Base-by-base conservation (phyloP, 1,139 yeast species). In the Lodderomyces orthopsilosis region DNA sequence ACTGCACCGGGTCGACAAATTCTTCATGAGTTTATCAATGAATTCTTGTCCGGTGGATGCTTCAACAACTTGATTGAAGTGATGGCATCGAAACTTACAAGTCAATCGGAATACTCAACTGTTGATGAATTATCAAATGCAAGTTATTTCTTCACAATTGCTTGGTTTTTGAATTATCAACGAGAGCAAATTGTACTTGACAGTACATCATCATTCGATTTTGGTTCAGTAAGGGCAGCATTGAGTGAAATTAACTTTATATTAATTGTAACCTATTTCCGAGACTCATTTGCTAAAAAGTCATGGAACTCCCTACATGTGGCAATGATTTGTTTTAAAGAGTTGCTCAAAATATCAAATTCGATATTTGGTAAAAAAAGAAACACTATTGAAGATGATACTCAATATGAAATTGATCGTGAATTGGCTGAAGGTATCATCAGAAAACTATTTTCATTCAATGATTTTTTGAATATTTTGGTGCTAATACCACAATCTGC, bases 221-320 rank as follows among this genome's bases (percentile, higher is more conserved):
- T 72, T 56, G 83, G 85, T 0, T 75, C 83, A 2, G 77, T 90
- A 3, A 88, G 87, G 3, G 78, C 79, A 4, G 84, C 83, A 1
- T 65, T 91, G 36, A 77, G 82, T 48, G 88, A 83, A 47, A 77
- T 82, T 26, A 76, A 82, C 41, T 81, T 89, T 46, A 74, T 81
- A 37, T 68, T 85, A 34, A 70, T 87, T 23, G 70, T 81, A 38
- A 74, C 78, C 15, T 70, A 78, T 47, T 65, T 89, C 58, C 66
- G 84, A 34, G 75, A 72, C 18, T 75, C 85, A 8, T 66, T 61
- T 43, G 80, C 76, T 14, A 67, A 74, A 4, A 72, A 63, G 56
- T 63, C 70, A 36, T 79, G 83, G 79, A 70, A 75, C 42, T 71
- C 83, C 1, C 71, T 85, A 2, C 91, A 86, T 52, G 87, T 90